Base-by-base conservation (phyloP, 2,329 filamentous ascomycete genomes). In the Diaporthe batatas region DNA sequence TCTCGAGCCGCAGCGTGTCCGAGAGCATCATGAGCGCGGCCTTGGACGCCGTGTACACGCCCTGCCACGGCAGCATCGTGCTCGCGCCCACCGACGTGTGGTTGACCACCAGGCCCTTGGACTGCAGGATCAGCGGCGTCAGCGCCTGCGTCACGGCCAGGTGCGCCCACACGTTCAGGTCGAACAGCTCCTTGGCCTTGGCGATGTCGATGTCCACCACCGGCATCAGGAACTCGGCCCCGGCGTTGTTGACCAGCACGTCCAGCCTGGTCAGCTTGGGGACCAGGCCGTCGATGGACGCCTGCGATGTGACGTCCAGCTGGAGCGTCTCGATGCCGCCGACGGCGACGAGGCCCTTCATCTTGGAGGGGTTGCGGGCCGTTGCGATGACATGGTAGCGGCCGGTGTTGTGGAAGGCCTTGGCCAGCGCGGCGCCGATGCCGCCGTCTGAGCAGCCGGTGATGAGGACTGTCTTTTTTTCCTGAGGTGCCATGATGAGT, bases 81-180 rank as follows among this genome's bases (percentile, higher is more conserved):
- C 11, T 14, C 39, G 39, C 39, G 39, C 39, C 39, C 12, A 42
- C 39, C 39, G 39, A 42, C 16, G 39, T 42, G 39, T 42, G 39
- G 39, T 42, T 42, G 39, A 42, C 39, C 12, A 42, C 39, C 39
- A 42, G 39, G 39, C 39, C 39, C 39, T 14, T 42, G 39, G 39
- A 42, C 39, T 42, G 39, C 12, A 42, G 39, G 16, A 42, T 14
- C 12, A 42, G 39, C 12, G 39, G 39, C 39, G 14, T 42, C 39
- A 42, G 11, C 12, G 39, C 39, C 39, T 42, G 39, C 16, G 39
- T 42, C 12, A 42, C 11, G 39, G 39, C 39, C 12, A 42, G 39
- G 39, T 42, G 39, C 6, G 76, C 78, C 75, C 79, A 81, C 51
- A 82, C 74, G 42, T 82, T 82, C 6, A 77, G 71, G 36, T 81